Evolutionary conservation across 2,329 filamentous ascomycete species (phyloP), one percentile per base, ranked within the genome.

Genomic region (Emergomyces orientalis): DNA sequence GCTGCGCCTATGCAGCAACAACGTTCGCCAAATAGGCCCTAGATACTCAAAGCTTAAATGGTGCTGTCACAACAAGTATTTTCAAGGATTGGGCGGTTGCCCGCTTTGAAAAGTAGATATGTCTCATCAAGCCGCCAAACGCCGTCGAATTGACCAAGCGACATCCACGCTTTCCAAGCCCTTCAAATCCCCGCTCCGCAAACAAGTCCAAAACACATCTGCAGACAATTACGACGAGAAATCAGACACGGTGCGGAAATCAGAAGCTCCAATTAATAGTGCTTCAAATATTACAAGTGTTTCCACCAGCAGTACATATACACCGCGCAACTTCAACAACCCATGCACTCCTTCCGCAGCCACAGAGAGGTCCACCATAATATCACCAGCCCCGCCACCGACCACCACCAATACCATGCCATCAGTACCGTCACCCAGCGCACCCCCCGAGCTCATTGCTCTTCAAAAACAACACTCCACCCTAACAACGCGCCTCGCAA

Each of bases 181-280:
- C 0, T 91, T 91, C 77, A 86, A 87, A 67, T 90, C 88, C 55
- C 88, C 87, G 17, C 81, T 88, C 65, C 83, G 81, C 67, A 80
- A 78, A 45, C 77, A 78, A 17, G 49, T 58, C 25, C 57, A 37
- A 41, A 32, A 30, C 17, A 22, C 39, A 32, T 22, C 57, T 22
- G 25, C 39, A 47, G 57, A 59, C 6, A 34, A 32, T 2, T 27
- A 13, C 17, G 27, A 27, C 7, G 43, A 59, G 34, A 27, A 25
- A 32, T 4, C 47, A 7, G 37, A 32, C 19, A 22, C 2, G 11
- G 25, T 27, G 14, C 8, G 7, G n/a, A 47, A 59, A 30, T 22
- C 8, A 37, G 22, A 41, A 27, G 22, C 22, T 27, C 8, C 41
- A 14, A 32, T 47, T 30, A n/a, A 59, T 17, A 13, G 9, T 41